Evolutionary conservation across 2,329 filamentous ascomycete genomes (phyloP).

Genomic region (Epichloe bromicola): DNA sequence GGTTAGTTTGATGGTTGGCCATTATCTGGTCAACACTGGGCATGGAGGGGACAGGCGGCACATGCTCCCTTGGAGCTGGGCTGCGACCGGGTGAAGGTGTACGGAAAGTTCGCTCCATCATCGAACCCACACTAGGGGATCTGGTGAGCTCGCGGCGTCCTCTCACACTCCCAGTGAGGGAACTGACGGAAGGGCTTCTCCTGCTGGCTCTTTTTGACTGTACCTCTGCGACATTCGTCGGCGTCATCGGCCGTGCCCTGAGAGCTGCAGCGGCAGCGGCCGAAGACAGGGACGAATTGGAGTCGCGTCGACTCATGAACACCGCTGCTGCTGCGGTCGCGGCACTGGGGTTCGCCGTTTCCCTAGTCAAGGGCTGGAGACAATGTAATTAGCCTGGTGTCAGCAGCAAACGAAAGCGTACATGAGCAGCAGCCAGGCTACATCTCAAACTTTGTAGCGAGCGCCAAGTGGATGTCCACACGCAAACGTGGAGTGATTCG

Average conservation of each 20-base stretch:
- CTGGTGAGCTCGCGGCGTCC: conserved; percentile 40
- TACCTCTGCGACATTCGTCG: conserved; percentile 66
- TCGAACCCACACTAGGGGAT: conserved; percentile 61
- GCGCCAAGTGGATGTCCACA: background rate
- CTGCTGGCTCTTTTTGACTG: conserved; percentile 78
- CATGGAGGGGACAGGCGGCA: conserved; percentile 65
- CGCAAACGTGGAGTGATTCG: background rate
- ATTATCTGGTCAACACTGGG: conserved; percentile 34
- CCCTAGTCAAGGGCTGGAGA: conserved; percentile 46
- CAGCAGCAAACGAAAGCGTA: background rate
- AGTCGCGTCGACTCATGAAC: conserved; percentile 52
- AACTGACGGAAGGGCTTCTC: conserved; percentile 60
- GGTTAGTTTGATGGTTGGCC: conserved; percentile 12
- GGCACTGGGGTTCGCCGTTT: conserved; percentile 58
- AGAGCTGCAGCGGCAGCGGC: conserved; percentile 81
- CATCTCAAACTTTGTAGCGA: background rate
- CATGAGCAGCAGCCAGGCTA: background rate
- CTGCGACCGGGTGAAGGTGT: conserved; percentile 51
- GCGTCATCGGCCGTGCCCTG: conserved; percentile 62
- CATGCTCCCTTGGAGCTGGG: conserved; percentile 25
- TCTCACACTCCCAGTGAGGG: conserved; percentile 38
- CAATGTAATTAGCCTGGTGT: background rate
- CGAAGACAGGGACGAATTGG: conserved; percentile 58
- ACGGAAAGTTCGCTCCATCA: conserved; percentile 81
- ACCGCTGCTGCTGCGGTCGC: conserved; percentile 71